Evolutionary conservation across 1,284 basidiomycete species (phyloP).

Genomic region (Boletellus sp.): DNA sequence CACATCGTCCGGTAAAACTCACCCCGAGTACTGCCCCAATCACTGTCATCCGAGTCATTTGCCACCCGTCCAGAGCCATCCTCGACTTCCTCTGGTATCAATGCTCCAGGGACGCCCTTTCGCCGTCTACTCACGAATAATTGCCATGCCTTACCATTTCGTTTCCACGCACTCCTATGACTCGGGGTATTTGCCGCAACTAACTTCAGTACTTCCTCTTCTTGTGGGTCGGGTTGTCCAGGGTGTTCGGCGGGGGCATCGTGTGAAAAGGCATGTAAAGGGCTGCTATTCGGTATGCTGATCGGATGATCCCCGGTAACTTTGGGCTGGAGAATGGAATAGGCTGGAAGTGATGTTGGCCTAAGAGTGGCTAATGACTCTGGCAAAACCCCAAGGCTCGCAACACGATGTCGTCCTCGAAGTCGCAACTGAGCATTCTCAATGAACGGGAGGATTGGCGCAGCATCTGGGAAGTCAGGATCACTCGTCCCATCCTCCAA

Average conservation of each 20-base stretch:
- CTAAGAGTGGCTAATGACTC: constrained; percentile 58
- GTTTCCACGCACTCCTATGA: constrained; percentile 67
- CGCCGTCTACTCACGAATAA: constrained; percentile 50
- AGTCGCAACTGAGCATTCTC: constrained; percentile 39
- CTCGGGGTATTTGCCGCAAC: constrained; percentile 67
- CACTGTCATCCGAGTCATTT: constrained; percentile 20
- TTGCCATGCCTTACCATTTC: constrained; percentile 61
- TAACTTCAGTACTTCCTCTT: constrained; percentile 55
- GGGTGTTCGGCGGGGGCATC: constrained; percentile 18
- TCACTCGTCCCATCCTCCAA: constrained; percentile 51
- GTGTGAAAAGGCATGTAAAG: constrained; percentile 1
- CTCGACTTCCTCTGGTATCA: constrained; percentile 49
- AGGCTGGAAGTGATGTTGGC: constrained; percentile 62
- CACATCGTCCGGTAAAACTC: constrained; percentile 7
- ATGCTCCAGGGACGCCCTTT: constrained; percentile 31
- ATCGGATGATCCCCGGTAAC: background rate
- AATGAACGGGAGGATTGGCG: constrained; percentile 41
- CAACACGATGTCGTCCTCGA: constrained; percentile 30
- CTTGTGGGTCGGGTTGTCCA: constrained; percentile 40
- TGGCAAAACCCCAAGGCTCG: constrained; percentile 43
- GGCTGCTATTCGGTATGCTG: background rate
- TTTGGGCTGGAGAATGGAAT: constrained; percentile 48
- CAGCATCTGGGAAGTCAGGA: constrained; percentile 25
- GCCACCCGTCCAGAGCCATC: constrained; percentile 23
- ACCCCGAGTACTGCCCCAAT: constrained; percentile 25